phyloP scores from a whole-genome alignment of 1,284 basidiomycete species.

The Rhizoctonia solani region DNA sequence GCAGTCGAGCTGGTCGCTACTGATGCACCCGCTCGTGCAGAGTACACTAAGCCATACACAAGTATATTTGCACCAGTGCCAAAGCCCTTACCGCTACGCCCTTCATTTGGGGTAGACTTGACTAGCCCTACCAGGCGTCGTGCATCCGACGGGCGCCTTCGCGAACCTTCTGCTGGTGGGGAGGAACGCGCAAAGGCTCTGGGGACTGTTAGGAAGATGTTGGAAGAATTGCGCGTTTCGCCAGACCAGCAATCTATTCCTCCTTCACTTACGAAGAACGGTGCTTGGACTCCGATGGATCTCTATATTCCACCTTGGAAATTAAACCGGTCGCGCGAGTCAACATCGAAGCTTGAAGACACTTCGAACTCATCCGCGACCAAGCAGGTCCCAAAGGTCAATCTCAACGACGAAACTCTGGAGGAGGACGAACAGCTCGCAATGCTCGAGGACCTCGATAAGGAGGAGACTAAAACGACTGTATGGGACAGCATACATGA shows the following conservation, averaged over 20 bases:
- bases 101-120: too few species aligned
- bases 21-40: not conserved
- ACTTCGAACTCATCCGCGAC: not conserved
- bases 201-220: not conserved
- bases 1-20: not conserved
- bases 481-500: not conserved
- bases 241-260: too few species aligned
- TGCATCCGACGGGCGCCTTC: not conserved
- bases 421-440: not conserved
- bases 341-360: not conserved
- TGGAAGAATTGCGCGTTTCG: not conserved
- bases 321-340: not conserved
- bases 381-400: not conserved
- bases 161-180: not conserved
- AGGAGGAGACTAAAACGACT: not conserved
- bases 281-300: not conserved
- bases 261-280: too few species aligned
- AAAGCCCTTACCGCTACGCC: too few species aligned
- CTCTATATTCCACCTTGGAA: not conserved
- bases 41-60: not conserved
- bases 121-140: too few species aligned
- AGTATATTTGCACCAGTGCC: not conserved
- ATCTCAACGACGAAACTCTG: not conserved
- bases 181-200: not conserved
- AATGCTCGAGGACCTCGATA: not conserved